These are phyloP conservation scores for Stephanodiscus minutulus DNA, from an alignment of 108 stramenopile species.

Conservation along the genomic window DNA sequence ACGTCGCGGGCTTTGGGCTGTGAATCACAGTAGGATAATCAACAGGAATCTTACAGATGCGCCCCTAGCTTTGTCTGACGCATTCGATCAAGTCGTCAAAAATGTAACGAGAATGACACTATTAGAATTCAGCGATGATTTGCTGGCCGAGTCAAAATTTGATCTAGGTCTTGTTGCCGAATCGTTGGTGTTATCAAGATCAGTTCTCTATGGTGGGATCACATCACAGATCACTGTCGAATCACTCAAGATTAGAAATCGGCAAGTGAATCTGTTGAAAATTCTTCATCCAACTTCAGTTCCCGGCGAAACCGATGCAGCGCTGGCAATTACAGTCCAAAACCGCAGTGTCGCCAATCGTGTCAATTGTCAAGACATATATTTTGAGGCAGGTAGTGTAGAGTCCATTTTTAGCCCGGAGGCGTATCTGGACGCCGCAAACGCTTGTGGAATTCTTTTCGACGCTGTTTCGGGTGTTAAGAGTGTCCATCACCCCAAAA, in stretches of 20 bases:
- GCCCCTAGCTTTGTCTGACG: conserved; percentile 15
- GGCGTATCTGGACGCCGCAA: conserved; percentile 16
- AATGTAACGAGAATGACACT: conserved; percentile 19
- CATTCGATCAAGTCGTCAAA: conserved; percentile 21
- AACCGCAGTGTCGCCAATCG: neutral
- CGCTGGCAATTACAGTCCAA: conserved; percentile 10
- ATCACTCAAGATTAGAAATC: conserved; percentile 11
- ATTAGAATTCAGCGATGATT: conserved; percentile 10
- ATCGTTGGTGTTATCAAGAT: conserved; percentile 16
- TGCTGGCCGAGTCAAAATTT: neutral
- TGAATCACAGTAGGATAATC: conserved; percentile 9
- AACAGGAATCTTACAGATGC: neutral
- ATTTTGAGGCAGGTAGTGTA: conserved; percentile 21
- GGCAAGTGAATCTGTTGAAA: conserved; percentile 14
- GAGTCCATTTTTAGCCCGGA: conserved; percentile 24
- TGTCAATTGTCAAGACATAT: conserved; percentile 10
- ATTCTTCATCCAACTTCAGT: neutral
- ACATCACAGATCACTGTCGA: conserved; percentile 10
- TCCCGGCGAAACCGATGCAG: neutral
- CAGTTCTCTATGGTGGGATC: conserved; percentile 6
- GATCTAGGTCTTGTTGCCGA: conserved; percentile 10
- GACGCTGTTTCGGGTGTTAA: conserved; percentile 7
- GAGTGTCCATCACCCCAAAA: neutral
- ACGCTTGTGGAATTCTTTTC: neutral
- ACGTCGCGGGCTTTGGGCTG: neutral